These are phyloP conservation scores for Penicillium longicatenatum DNA, from an alignment of 495 filamentous ascomycete species.

Conservation along the genomic window DNA sequence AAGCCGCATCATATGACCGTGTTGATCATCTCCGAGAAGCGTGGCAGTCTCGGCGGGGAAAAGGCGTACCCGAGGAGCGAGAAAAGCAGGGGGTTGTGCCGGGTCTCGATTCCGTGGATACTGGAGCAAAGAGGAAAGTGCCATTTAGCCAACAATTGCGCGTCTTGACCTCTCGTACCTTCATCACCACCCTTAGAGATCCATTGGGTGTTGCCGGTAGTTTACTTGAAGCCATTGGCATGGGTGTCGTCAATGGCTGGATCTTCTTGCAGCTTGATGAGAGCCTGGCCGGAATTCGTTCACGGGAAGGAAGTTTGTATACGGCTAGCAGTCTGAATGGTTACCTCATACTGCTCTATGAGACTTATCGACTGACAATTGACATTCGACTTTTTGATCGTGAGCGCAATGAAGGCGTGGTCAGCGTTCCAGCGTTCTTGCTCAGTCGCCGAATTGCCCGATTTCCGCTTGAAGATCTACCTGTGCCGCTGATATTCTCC, in stretches of 20 bases:
- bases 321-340: constrained; percentile 67
- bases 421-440: constrained; percentile 65
- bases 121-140: constrained; percentile 25
- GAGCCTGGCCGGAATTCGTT: constrained; percentile 58
- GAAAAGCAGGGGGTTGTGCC: constrained; percentile 4
- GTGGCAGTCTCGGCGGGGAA: constrained; percentile 45
- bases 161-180: constrained; percentile 65
- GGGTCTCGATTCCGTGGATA: background rate
- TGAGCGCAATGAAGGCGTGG: constrained; percentile 69
- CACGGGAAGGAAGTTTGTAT: constrained; percentile 68
- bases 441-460: constrained; percentile 66
- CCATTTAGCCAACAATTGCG: constrained; percentile 59
- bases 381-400: constrained; percentile 76
- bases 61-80: constrained; percentile 3
- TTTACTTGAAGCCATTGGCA: constrained; percentile 62
- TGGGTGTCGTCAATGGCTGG: constrained; percentile 70
- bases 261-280: constrained; percentile 64
- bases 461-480: constrained; percentile 65
- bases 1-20: constrained; percentile 55
- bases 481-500: constrained; percentile 66
- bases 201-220: constrained; percentile 70
- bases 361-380: constrained; percentile 68
- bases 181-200: constrained; percentile 67
- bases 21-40: constrained; percentile 55
- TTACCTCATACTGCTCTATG: constrained; percentile 72